Conservation (phyloP, 1,284 basidiomycete genomes). For the Irpex lacteus region DNA sequence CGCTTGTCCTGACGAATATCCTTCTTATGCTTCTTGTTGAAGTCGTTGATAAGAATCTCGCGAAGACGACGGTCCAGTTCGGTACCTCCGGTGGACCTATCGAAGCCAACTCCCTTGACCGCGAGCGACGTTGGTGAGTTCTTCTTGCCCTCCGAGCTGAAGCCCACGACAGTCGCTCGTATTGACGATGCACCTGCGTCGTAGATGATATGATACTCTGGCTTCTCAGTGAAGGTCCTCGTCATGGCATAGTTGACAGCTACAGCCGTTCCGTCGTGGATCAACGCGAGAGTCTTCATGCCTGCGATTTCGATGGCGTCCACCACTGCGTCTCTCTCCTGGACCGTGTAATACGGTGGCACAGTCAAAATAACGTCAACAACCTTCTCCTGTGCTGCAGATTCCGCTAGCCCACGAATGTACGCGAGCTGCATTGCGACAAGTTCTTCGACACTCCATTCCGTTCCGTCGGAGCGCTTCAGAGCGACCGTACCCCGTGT, state of each 20-base stretch:
- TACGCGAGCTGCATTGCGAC: slow-evolving; percentile 94
- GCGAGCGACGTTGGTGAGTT: slow-evolving; percentile 63
- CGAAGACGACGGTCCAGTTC: slow-evolving; percentile 83
- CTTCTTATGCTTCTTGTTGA: slow-evolving; percentile 66
- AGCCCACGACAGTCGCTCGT: slow-evolving; percentile 83
- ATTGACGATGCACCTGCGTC: slow-evolving; percentile 91
- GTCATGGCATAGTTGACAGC: slow-evolving; percentile 98
- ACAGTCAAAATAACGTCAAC: slow-evolving; percentile 84
- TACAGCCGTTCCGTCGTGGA: slow-evolving; percentile 92
- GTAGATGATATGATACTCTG: slow-evolving; percentile 90
- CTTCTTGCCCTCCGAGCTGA: slow-evolving; percentile 51
- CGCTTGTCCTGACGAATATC: slow-evolving; percentile 73
- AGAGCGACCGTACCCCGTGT: slow-evolving; percentile 59
- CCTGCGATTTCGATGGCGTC: slow-evolving; percentile 93
- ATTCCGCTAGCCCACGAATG: slow-evolving; percentile 85
- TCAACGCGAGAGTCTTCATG: slow-evolving; percentile 77
- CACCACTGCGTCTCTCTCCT: slow-evolving; percentile 83
- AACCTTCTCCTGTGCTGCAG: slow-evolving; percentile 70
- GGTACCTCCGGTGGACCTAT: slow-evolving; percentile 76
- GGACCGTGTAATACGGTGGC: slow-evolving; percentile 84
- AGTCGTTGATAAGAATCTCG: slow-evolving; percentile 77
- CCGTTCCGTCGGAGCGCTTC: slow-evolving; percentile 55
- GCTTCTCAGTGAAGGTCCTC: slow-evolving; percentile 70
- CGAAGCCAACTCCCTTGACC: slow-evolving; percentile 79
- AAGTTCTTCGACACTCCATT: slow-evolving; percentile 88